Percentiles rank a stretch among this genome's conserved stretches.
phyloP scores from a whole-genome alignment of 208 protist species.

The Trypanosomatidae sp. region DNA sequence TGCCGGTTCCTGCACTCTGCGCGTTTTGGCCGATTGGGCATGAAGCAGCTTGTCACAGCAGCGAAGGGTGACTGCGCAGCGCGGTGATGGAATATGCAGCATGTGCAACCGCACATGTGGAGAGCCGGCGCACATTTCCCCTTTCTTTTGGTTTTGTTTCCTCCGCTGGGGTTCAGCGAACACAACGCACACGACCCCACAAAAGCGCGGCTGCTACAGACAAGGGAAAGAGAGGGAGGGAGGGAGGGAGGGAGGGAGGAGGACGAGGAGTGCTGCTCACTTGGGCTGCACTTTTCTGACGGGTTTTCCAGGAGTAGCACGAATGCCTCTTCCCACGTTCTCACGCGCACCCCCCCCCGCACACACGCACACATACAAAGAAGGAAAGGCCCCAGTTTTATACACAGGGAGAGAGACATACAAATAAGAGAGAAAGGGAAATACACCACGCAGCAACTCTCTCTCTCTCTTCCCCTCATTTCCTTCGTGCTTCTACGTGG shows the following conservation, averaged over 20 bases:
- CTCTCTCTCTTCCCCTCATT: background rate
- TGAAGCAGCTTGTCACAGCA: background rate
- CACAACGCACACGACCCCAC: no score
- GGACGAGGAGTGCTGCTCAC: background rate
- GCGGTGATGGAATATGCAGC: constrained; percentile 36
- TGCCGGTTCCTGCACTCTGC: background rate
- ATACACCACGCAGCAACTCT: background rate
- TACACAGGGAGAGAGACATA: background rate
- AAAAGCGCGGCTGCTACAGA: background rate
- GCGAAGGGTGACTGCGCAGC: constrained; percentile 7
- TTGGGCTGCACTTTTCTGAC: no score
- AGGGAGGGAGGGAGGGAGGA: background rate
- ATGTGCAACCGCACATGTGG: constrained; percentile 54
- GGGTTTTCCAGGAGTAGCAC: no score
- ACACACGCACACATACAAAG: no score
- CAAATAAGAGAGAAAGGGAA: background rate
- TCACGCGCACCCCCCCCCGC: no score
- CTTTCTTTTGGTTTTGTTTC: background rate
- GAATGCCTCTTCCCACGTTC: no score
- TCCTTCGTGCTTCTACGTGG: background rate
- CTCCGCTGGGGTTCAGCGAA: background rate
- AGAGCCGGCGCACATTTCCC: constrained; percentile 33
- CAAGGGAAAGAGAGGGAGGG: background rate
- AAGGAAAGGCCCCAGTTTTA: background rate
- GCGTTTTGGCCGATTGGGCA: background rate